Percentiles rank a stretch among this genome's conserved stretches.
These are phyloP conservation scores for Penicillium psychrosexuale DNA, from an alignment of 2,329 filamentous ascomycete species.

Conservation along the genomic window DNA sequence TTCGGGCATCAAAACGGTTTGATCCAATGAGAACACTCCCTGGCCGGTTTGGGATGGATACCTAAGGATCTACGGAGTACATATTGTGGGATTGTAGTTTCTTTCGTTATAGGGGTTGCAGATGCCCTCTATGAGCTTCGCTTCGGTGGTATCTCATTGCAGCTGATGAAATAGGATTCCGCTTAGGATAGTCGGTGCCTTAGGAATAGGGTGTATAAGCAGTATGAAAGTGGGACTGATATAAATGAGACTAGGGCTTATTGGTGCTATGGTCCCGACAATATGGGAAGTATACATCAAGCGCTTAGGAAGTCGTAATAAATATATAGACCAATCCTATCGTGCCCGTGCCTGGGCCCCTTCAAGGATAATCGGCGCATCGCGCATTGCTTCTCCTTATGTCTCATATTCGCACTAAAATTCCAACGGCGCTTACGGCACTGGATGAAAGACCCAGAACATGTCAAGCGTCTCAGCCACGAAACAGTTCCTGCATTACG, in stretches of 20 bases:
- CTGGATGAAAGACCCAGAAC: not conserved
- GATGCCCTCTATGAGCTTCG: constrained; percentile 11
- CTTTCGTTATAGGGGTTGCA: constrained; percentile 7
- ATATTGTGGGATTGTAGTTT: constrained; percentile 9
- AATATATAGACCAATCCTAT: not conserved
- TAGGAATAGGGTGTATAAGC: constrained; percentile 11
- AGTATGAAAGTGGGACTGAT: not conserved
- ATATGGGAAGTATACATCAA: constrained; percentile 7
- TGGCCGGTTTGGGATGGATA: not conserved
- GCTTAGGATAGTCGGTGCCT: constrained; percentile 7
- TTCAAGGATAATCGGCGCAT: not conserved
- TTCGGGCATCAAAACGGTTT: not conserved
- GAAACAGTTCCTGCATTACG: not conserved
- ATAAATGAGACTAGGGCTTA: constrained; percentile 2
- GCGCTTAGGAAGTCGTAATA: not conserved
- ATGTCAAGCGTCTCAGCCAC: not conserved
- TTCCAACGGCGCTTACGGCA: not conserved
- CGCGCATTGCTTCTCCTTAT: not conserved
- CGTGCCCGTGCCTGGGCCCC: not conserved
- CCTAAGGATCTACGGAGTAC: constrained; percentile 6
- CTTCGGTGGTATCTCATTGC: constrained; percentile 40
- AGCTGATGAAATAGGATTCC: constrained; percentile 42
- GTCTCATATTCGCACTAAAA: not conserved
- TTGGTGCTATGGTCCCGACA: not conserved
- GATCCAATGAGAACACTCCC: not conserved